These are phyloP conservation scores for Phytophthora kernoviae DNA, from an alignment of 352 stramenopile species.

Conservation along the genomic window DNA sequence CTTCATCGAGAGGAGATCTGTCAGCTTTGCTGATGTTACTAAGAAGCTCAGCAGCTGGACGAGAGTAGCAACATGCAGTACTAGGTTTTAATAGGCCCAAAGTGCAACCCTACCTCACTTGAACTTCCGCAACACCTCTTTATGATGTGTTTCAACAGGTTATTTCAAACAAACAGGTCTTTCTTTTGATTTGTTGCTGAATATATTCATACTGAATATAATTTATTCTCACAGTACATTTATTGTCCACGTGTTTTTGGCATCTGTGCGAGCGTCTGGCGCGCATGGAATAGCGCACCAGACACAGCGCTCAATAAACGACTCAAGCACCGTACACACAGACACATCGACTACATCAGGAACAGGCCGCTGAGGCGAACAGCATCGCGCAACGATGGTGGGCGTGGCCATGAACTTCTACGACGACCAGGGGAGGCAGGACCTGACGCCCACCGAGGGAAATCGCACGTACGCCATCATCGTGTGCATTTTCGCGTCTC, in stretches of 20 bases:
- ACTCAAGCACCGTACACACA: background rate
- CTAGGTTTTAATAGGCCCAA: too few relatives aligned
- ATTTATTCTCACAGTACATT: too few relatives aligned
- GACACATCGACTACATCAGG: background rate
- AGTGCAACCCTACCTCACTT: too few relatives aligned
- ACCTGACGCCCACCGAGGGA: slow-evolving; percentile 45
- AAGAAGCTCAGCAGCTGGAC: too few relatives aligned
- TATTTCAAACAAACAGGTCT: too few relatives aligned
- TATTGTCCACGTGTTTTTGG: background rate
- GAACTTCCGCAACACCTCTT: too few relatives aligned
- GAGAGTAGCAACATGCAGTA: too few relatives aligned
- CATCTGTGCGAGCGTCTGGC: background rate
- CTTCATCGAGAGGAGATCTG: too few relatives aligned
- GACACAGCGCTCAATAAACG: background rate
- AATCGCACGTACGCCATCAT: slow-evolving; percentile 50
- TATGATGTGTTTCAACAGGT: too few relatives aligned
- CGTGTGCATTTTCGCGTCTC: slow-evolving; percentile 43
- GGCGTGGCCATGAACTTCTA: slow-evolving; percentile 51
- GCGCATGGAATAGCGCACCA: background rate
- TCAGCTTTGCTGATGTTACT: too few relatives aligned
- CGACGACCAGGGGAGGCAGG: slow-evolving; percentile 34
- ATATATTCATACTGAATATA: too few relatives aligned
- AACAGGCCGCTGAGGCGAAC: background rate
- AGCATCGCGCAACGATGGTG: slow-evolving; percentile 24
- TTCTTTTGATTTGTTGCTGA: background rate